Base-by-base conservation (phyloP, 2,329 filamentous ascomycete genomes). In the Pseudocercospora vitis region DNA sequence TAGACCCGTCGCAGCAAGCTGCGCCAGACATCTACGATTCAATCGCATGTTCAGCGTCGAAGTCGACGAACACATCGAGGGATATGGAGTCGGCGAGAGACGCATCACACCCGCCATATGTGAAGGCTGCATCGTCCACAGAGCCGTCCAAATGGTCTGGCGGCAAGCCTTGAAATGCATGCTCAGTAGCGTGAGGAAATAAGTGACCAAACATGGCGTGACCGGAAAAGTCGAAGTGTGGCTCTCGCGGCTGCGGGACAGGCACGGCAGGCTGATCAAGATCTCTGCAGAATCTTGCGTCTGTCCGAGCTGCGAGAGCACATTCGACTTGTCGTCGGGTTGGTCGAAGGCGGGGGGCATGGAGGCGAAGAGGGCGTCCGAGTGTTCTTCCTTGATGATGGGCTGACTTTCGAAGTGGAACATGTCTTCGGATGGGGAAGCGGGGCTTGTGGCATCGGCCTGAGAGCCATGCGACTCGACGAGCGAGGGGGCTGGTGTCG, bases 211-310 rank as follows among this genome's bases (percentile, higher is more conserved):
- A 59, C 57, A 65, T 49, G 54, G 35, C 24, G 47, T 47, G 47
- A 24, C 23, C 40, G 49, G 44, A 51, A 52, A 56, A 58, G 52
- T 58, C 58, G 50, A 56, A 54, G 46, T 64, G 62, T 58, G 63
- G 63, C 51, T 64, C 62, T 53, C 52, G 58, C n/a, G n/a, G n/a
- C 49, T 58, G 66, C 63, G 68, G 87, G 88, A 92, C 86, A 84
- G 94, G 97, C 94, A 99, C 94, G 88, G 94, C 94, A 95, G 94
- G 94, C 96, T 94, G 76, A 87, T 97, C 94, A 97, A 96, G 92
- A 96, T 87, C 91, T 83, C 94, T 82, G 94, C 94, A 97, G 94
- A 91, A 96, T 95, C 91, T 96, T 96, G 94, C 96, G 91, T 94
- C 94, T 84, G 78, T 82, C 95, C 89, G 84, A 88, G 81, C 77